phyloP scores from a whole-genome alignment of 192 early-diverging fungal species.

The Geranomyces variabilis region DNA sequence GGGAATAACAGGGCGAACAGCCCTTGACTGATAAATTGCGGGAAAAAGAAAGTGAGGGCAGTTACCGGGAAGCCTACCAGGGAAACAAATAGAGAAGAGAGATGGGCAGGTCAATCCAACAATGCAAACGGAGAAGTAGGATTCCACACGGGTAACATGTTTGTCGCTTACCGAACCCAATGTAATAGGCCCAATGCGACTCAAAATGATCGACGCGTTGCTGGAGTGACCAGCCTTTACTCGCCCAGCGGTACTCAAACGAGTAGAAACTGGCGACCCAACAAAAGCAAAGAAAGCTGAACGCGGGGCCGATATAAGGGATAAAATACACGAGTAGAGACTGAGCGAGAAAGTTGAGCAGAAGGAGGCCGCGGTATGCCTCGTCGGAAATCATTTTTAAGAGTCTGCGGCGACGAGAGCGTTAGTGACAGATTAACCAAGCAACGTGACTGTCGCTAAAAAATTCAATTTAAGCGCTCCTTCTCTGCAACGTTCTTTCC shows the following conservation, averaged over 20 bases:
- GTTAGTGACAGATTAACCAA: too few relatives aligned
- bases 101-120: background rate
- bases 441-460: background rate
- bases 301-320: constrained; percentile 44
- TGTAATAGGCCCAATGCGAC: constrained; percentile 61
- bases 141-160: too few relatives aligned
- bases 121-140: too few relatives aligned
- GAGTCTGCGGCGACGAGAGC: constrained; percentile 23
- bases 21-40: constrained; percentile 47
- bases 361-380: constrained; percentile 49
- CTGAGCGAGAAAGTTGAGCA: constrained; percentile 49
- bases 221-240: constrained; percentile 56
- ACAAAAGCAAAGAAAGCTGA: constrained; percentile 47
- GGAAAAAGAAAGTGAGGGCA: constrained; percentile 52
- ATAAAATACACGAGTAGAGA: constrained; percentile 39
- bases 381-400: constrained; percentile 45
- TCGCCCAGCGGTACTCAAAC: constrained; percentile 64
- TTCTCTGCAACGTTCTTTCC: too few relatives aligned
- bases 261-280: constrained; percentile 50
- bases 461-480: too few relatives aligned
- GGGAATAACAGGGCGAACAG: constrained; percentile 58
- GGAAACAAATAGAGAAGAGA: background rate
- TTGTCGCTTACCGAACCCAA: constrained; percentile 58
- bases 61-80: constrained; percentile 48
- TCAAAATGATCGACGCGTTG: constrained; percentile 60